Evolutionary conservation across 495 filamentous ascomycete species (phyloP).

Genomic region (Talaromyces adpressus): DNA sequence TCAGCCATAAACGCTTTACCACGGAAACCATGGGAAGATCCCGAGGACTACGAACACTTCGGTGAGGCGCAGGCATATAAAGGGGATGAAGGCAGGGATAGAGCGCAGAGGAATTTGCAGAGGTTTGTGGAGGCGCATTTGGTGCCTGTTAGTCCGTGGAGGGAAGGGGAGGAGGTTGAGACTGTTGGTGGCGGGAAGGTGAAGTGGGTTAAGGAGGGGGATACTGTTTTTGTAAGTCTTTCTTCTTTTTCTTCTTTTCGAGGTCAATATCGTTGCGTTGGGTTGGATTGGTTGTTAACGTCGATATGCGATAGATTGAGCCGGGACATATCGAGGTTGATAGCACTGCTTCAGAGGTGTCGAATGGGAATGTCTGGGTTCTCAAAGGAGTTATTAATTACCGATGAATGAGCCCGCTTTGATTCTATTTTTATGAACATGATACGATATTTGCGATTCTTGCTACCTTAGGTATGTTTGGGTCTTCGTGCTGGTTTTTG

Average conservation of each 20-base stretch:
- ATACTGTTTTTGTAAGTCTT: conserved; percentile 57
- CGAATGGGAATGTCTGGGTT: conserved; percentile 83
- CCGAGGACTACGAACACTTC: conserved; percentile 64
- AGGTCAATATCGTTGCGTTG: not conserved
- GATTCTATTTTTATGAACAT: not conserved
- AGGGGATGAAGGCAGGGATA: conserved; percentile 68
- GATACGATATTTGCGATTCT: not conserved
- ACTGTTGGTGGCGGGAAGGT: conserved; percentile 65
- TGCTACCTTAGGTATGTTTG: not conserved
- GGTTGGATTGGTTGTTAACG: conserved; percentile 3
- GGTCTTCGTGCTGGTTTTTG: not conserved
- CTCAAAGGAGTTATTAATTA: conserved; percentile 63
- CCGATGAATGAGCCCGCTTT: not conserved
- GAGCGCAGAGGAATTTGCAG: conserved; percentile 71
- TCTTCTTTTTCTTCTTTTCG: not conserved
- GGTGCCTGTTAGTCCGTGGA: conserved; percentile 71
- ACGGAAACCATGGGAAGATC: conserved; percentile 91
- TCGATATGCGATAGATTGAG: conserved; percentile 54
- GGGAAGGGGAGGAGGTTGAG: conserved; percentile 62
- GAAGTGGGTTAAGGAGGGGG: conserved; percentile 75
- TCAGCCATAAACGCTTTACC: conserved; percentile 70
- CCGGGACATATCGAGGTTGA: conserved; percentile 71
- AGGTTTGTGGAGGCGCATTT: conserved; percentile 86
- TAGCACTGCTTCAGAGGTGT: conserved; percentile 60
- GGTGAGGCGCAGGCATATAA: conserved; percentile 71